Percentiles rank a stretch among this genome's conserved stretches.
Evolutionary conservation across 495 filamentous ascomycete genomes (phyloP).

Genomic region (Tuber aestivum): DNA sequence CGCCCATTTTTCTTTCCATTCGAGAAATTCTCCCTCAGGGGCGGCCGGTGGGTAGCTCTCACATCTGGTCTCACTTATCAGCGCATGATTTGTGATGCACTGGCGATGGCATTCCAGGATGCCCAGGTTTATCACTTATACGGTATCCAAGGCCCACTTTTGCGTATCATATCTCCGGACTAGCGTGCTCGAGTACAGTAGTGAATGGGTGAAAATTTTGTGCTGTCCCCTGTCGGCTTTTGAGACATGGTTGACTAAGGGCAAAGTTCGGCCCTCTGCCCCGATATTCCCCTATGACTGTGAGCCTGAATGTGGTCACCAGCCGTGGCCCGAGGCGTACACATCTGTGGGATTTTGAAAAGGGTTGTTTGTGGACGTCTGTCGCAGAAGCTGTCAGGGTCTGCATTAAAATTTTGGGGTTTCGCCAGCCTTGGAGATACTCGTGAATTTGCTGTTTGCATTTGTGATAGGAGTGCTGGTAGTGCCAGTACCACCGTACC

Average conservation of each 20-base stretch:
- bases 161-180: too few species aligned
- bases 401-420: too few species aligned
- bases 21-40: background rate
- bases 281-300: too few species aligned
- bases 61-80: background rate
- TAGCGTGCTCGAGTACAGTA: too few species aligned
- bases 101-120: background rate
- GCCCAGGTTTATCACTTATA: background rate
- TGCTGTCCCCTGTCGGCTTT: background rate
- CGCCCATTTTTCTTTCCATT: background rate
- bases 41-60: background rate
- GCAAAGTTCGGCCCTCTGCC: background rate
- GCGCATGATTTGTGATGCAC: background rate
- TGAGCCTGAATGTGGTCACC: too few species aligned
- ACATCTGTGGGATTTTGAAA: background rate
- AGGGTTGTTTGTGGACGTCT: background rate
- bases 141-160: too few species aligned
- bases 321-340: too few species aligned
- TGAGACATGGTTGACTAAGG: background rate
- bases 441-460: background rate
- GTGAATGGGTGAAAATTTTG: background rate
- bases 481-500: background rate
- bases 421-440: background rate
- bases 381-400: background rate
- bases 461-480: background rate